These are phyloP conservation scores for Verticillium dahliae DNA, from an alignment of 2,329 filamentous ascomycete species.

Conservation along the genomic window DNA sequence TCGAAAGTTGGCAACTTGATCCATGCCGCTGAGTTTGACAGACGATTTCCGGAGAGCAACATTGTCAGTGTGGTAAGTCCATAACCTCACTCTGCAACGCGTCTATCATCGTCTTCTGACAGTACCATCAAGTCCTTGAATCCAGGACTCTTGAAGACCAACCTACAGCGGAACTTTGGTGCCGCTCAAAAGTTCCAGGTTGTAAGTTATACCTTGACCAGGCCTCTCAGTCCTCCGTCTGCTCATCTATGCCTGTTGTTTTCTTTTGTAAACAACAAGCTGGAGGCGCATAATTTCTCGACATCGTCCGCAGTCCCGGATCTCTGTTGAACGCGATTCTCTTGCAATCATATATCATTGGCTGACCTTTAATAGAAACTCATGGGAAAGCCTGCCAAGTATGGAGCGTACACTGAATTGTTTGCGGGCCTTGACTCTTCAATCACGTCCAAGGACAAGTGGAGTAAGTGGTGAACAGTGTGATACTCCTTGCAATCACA, in stretches of 20 bases:
- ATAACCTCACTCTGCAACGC: background rate
- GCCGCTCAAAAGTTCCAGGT: background rate
- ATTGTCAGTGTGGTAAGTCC: background rate
- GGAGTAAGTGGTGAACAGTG: background rate
- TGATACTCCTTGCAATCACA: background rate
- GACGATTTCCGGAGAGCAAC: constrained; percentile 3
- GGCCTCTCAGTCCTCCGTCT: no score
- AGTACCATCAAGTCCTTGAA: background rate
- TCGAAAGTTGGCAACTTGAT: constrained; percentile 23
- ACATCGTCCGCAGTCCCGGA: no score
- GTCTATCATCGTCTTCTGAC: background rate
- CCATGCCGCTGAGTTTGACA: constrained; percentile 20
- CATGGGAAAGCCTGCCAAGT: constrained; percentile 4
- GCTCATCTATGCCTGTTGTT: no score
- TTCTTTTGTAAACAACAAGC: no score
- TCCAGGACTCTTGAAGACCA: constrained; percentile 7
- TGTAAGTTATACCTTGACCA: background rate
- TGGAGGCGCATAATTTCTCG: no score
- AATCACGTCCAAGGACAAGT: constrained; percentile 22
- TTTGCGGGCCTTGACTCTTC: constrained; percentile 30
- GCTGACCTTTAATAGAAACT: background rate
- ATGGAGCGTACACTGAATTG: constrained; percentile 35
- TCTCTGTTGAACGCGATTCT: no score
- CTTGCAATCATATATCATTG: no score
- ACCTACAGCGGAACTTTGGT: constrained; percentile 6